phyloP scores from a whole-genome alignment of 768 basidiomycete species.

The Filobasidium floriforme region DNA sequence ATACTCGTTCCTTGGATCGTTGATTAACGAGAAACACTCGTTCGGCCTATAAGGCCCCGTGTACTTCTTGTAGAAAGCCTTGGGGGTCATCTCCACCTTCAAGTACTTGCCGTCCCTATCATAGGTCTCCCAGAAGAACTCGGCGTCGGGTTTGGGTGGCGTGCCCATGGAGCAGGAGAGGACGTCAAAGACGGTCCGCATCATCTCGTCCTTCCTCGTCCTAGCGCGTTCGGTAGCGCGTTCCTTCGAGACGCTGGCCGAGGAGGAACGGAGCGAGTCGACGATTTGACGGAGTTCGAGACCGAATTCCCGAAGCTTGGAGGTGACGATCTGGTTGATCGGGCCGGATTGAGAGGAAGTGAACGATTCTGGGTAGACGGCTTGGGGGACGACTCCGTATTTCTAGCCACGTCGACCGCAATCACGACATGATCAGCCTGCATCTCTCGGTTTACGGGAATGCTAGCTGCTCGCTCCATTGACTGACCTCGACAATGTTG shows the following conservation, averaged over 20 bases:
- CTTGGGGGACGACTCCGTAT: conserved; percentile 81
- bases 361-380: conserved; percentile 69
- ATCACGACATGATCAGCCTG: conserved; percentile 5
- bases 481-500: conserved; percentile 56
- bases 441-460: background rate
- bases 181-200: conserved; percentile 75
- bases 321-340: conserved; percentile 71
- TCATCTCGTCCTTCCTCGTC: conserved; percentile 72
- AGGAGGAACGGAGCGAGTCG: conserved; percentile 50
- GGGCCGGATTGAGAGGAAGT: conserved; percentile 68
- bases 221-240: conserved; percentile 53
- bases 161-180: conserved; percentile 80
- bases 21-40: conserved; percentile 84
- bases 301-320: conserved; percentile 84
- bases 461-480: no score
- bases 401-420: conserved; percentile 46
- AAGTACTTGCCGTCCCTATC: conserved; percentile 67
- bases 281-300: conserved; percentile 66
- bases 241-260: conserved; percentile 34
- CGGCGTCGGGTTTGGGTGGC: conserved; percentile 63
- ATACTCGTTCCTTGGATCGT: conserved; percentile 84
- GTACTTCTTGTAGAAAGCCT: conserved; percentile 63
- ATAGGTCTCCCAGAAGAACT: conserved; percentile 81
- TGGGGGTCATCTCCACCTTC: conserved; percentile 70
- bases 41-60: conserved; percentile 34